phyloP scores from a whole-genome alignment of 129 eudicot genomes.

The Sambucus nigra region DNA sequence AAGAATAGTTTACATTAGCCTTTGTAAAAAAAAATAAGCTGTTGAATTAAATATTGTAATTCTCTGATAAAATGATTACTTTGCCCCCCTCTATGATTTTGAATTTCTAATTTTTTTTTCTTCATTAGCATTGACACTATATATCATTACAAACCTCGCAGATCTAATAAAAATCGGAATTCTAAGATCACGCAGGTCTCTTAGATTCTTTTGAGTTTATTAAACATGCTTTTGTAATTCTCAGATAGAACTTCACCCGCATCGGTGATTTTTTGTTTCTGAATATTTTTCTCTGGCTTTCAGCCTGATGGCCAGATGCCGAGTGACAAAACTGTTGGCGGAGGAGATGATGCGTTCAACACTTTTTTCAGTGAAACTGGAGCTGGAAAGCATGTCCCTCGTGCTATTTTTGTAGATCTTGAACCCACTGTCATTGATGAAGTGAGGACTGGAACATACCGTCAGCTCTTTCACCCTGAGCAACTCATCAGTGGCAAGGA shows the following conservation, averaged over 20 bases:
- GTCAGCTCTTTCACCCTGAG: constrained; percentile 42
- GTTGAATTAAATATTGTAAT: too few species aligned
- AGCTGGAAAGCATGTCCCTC: constrained; percentile 40
- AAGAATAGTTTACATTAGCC: too few species aligned
- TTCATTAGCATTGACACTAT: background rate
- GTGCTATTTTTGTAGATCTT: constrained; percentile 40
- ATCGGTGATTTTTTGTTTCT: background rate
- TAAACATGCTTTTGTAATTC: background rate
- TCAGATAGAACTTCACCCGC: too few species aligned
- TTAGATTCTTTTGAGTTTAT: background rate
- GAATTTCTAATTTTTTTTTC: background rate
- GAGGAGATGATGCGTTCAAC: constrained; percentile 48
- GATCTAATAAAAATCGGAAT: too few species aligned
- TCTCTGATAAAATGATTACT: too few species aligned
- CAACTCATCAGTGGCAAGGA: constrained; percentile 42
- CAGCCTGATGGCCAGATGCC: constrained; percentile 51
- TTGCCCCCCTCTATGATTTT: too few species aligned
- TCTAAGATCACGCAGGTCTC: background rate
- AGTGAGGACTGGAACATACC: constrained; percentile 38
- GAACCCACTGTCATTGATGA: constrained; percentile 45
- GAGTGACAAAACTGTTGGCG: constrained; percentile 36
- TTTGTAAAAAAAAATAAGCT: too few species aligned
- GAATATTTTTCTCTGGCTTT: background rate
- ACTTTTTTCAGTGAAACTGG: constrained; percentile 44
- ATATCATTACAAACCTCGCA: too few species aligned